These are phyloP conservation scores for Diaporthe destruens DNA, from an alignment of 2,329 filamentous ascomycete species.

Conservation along the genomic window DNA sequence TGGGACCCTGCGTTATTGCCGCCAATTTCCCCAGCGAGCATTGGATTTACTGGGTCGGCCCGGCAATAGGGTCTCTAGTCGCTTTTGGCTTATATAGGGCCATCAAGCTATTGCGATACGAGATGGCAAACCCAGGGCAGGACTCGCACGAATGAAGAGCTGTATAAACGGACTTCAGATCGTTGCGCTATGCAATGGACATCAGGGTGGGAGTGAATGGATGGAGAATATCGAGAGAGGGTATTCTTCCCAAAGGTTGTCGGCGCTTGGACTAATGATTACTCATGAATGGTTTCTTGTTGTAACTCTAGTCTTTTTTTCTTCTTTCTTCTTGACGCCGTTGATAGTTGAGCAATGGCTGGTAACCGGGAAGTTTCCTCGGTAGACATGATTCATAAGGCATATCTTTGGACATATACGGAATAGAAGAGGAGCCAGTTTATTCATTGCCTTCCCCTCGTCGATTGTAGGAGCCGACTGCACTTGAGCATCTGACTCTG, in stretches of 20 bases:
- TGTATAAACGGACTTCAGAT: no score
- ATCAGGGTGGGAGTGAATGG: neutral
- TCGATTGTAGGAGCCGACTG: no score
- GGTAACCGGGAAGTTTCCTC: no score
- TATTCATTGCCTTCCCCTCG: neutral
- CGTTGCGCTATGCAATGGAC: no score
- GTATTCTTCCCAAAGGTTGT: no score
- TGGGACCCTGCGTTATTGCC: constrained; percentile 61
- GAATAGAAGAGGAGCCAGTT: no score
- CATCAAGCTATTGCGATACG: constrained; percentile 65
- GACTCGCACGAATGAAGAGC: neutral
- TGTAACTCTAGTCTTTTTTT: neutral
- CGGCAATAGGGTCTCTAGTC: constrained; percentile 61
- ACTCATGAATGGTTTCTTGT: neutral
- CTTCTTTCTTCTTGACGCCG: no score
- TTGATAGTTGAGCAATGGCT: neutral
- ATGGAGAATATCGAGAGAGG: neutral
- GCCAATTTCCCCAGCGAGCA: constrained; percentile 59
- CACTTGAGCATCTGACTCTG: neutral
- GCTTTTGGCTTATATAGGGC: constrained; percentile 64
- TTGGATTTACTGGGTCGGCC: constrained; percentile 69
- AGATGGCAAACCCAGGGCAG: constrained; percentile 42
- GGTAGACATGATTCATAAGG: neutral
- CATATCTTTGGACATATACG: no score
- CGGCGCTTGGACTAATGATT: neutral